Evolutionary conservation across 2,329 filamentous ascomycete genomes (phyloP).

Genomic region (Aspergillus eucalypticola): DNA sequence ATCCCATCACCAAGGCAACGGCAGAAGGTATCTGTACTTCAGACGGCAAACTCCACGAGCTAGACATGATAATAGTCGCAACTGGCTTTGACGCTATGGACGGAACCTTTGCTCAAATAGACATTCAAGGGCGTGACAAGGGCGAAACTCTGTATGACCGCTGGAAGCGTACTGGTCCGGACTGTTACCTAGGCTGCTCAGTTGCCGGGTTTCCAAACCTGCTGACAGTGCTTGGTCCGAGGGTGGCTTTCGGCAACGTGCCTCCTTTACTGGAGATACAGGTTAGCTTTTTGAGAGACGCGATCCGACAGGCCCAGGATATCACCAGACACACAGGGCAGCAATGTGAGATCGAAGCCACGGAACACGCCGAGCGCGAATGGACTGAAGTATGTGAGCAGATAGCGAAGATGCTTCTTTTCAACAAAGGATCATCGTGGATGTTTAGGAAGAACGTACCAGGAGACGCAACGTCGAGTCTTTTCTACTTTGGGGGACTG

Average conservation of each 20-base stretch:
- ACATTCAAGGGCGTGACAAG: constrained; percentile 30
- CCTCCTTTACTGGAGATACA: constrained; percentile 31
- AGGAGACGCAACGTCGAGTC: neutral
- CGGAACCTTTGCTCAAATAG: constrained; percentile 38
- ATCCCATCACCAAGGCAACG: constrained; percentile 32
- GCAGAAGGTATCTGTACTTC: constrained; percentile 39
- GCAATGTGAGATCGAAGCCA: constrained; percentile 14
- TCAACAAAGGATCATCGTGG: neutral
- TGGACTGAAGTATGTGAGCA: constrained; percentile 5
- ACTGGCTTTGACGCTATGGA: constrained; percentile 39
- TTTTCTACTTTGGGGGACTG: neutral
- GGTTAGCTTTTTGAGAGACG: neutral
- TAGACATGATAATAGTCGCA: constrained; percentile 29
- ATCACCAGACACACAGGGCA: neutral
- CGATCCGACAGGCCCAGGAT: neutral
- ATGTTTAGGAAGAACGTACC: neutral
- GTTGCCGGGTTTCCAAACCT: constrained; percentile 48
- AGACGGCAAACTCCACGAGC: constrained; percentile 34
- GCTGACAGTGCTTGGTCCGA: constrained; percentile 44
- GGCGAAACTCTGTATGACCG: neutral
- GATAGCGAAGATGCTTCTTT: neutral
- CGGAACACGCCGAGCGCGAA: neutral
- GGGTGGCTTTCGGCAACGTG: constrained; percentile 37
- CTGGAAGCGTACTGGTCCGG: constrained; percentile 26
- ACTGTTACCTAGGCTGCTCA: constrained; percentile 16